Conservation (phyloP, 2,329 filamentous ascomycete genomes). For the Phaeosphaeriaceae sp. region DNA sequence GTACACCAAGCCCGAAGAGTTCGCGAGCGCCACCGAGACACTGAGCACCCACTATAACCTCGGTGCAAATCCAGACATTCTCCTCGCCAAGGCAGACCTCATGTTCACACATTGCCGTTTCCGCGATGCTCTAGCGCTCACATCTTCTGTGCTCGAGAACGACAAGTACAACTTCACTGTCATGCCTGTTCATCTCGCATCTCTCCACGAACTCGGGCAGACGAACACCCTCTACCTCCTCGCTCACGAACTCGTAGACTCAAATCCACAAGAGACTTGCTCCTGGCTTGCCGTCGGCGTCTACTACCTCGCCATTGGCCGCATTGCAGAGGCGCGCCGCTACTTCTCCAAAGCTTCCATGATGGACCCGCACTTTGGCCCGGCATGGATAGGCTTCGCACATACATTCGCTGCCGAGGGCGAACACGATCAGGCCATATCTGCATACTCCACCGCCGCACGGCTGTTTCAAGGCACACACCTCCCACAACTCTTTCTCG, state of each 20-base stretch:
- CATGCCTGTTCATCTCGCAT: conserved; percentile 90
- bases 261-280: conserved; percentile 87
- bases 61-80: conserved; percentile 83
- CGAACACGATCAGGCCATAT: conserved; percentile 97
- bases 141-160: conserved; percentile 78
- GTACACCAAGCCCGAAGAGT: conserved; percentile 85
- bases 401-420: conserved; percentile 98
- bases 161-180: conserved; percentile 90
- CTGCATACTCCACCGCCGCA: conserved; percentile 94
- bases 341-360: conserved; percentile 98
- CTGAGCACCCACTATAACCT: conserved; percentile 94
- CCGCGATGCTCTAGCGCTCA: conserved; percentile 83
- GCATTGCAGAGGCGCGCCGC: conserved; percentile 89
- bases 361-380: conserved; percentile 96
- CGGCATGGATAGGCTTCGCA: conserved; percentile 98
- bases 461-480: conserved; percentile 96
- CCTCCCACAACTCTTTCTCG: conserved; percentile 91
- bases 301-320: conserved; percentile 89
- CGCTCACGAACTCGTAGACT: conserved; percentile 90
- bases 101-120: conserved; percentile 96
- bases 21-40: conserved; percentile 86
- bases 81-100: conserved; percentile 88
- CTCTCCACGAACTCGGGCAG: conserved; percentile 84
- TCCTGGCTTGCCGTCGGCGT: conserved; percentile 94
- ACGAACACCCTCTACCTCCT: conserved; percentile 91